phyloP scores from a whole-genome alignment of 202 grass and related monocot species.

The Zizania palustris region DNA sequence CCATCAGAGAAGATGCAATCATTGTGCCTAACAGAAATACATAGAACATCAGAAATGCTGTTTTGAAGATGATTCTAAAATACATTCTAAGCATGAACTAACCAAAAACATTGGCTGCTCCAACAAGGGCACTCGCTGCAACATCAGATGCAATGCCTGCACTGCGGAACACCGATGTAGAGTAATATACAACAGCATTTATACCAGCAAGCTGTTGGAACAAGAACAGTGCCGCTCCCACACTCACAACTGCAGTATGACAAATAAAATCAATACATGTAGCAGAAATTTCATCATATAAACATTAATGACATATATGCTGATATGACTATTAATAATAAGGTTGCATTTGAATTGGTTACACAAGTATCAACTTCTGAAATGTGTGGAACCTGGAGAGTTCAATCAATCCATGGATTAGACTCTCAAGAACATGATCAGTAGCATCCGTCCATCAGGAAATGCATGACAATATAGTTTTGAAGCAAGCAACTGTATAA shows the following conservation, averaged over 20 bases:
- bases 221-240: slow-evolving; percentile 90
- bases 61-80: slow-evolving; percentile 27
- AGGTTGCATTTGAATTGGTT: not conserved
- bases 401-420: not conserved
- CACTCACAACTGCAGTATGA: slow-evolving; percentile 76
- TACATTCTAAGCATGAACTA: slow-evolving; percentile 35
- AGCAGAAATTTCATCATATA: slow-evolving; percentile 3
- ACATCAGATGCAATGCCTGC: slow-evolving; percentile 98
- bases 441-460: not conserved
- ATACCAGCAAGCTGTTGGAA: slow-evolving; percentile 99
- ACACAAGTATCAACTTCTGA: slow-evolving; percentile 6
- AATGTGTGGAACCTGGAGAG: not conserved
- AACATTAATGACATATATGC: slow-evolving; percentile 14
- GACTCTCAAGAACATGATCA: slow-evolving; percentile 3
- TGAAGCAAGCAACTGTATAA: not conserved
- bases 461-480: not conserved
- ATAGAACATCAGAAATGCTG: slow-evolving; percentile 36
- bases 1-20: slow-evolving; percentile 98
- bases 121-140: slow-evolving; percentile 98
- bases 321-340: slow-evolving; percentile 12
- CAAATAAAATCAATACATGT: slow-evolving; percentile 37
- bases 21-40: slow-evolving; percentile 63
- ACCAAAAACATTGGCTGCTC: slow-evolving; percentile 98
- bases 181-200: slow-evolving; percentile 99
- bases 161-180: slow-evolving; percentile 93